Percentiles rank a stretch among this genome's conserved stretches.
Conservation (phyloP, 495 filamentous ascomycete genomes). For the Recurvomyces mirabilis region DNA sequence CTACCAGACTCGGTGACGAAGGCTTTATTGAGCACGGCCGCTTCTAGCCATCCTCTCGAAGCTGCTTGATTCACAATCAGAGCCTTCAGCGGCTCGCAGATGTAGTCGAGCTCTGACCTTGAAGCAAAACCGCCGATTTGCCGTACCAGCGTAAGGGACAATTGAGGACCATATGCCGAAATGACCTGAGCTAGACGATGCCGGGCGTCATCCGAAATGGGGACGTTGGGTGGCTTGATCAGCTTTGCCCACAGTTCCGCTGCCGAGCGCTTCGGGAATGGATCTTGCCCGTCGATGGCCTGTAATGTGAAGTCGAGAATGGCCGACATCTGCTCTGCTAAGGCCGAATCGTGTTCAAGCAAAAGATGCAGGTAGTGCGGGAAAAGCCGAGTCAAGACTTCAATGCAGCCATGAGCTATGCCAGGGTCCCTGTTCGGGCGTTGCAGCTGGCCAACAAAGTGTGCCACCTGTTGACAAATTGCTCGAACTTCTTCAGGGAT, state of each 20-base stretch:
- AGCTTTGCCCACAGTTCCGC: constrained; percentile 60
- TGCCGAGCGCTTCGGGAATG: constrained; percentile 68
- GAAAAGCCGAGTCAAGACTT: constrained; percentile 57
- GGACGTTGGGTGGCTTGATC: constrained; percentile 8
- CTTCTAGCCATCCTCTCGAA: constrained; percentile 50
- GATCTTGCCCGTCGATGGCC: constrained; percentile 59
- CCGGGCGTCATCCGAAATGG: background rate
- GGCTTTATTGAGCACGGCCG: constrained; percentile 39
- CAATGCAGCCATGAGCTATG: constrained; percentile 63
- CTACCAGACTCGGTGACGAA: constrained; percentile 34
- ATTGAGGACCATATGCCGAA: constrained; percentile 7
- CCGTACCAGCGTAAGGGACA: constrained; percentile 39
- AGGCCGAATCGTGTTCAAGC: constrained; percentile 36
- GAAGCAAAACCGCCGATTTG: constrained; percentile 65
- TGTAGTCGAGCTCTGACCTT: constrained; percentile 64
- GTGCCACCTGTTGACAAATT: constrained; percentile 54
- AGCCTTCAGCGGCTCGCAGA: constrained; percentile 68
- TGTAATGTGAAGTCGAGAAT: constrained; percentile 61
- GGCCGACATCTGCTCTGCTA: constrained; percentile 30
- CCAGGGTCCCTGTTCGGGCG: constrained; percentile 54
- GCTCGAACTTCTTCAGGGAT: constrained; percentile 39
- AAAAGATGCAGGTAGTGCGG: constrained; percentile 51
- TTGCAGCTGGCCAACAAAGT: constrained; percentile 42
- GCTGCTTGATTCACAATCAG: constrained; percentile 54
- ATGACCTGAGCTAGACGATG: constrained; percentile 1